Evolutionary conservation across 2,329 filamentous ascomycete species (phyloP), one percentile per base, ranked within the genome.

Genomic region (Thelonectria discophora): DNA sequence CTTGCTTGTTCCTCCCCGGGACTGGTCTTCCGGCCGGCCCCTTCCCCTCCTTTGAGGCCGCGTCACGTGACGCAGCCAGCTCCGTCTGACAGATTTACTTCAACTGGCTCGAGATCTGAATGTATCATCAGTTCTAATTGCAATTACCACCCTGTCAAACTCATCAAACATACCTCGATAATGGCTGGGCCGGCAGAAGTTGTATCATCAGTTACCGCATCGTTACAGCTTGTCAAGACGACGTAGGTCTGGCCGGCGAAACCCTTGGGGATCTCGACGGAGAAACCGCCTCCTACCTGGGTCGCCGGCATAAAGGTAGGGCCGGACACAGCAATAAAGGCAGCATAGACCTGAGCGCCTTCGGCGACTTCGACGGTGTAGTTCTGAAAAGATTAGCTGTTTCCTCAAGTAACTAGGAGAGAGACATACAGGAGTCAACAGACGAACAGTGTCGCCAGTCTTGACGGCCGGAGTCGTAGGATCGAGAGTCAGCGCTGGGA

Each of bases 401-500:
- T n/a, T 12, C n/a, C 1, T 4, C 17, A 3, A 43, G 27, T 9
- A 11, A 15, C 8, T 27, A 24, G 11, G 20, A 30, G 6, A 24
- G 32, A 18, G 47, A 49, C 65, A 62, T 65, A 69, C 62, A 21
- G 72, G 66, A 10, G 72, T 74, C 59, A 34, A n/a, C 2, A 75
- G 67, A 3, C 69, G 73, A 43, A 74, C 63, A 3, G 39, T 73
- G 13, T 39, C 42, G 2, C 72, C 72, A 12, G 72, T 60, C 61
- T 70, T 71, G 55, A 72, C 51, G 5, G 61, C 56, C 3, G 60
- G 65, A 3, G 74, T 67, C 8, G 67, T 68, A 15, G 75, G 62
- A 21, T 72, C 65, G 3, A 77, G 64, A 17, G 71, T 64, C 15
- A 89, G 76, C 12, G 72, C 63, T 5, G 86, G 85, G 76, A 89